Conservation (phyloP, 2,329 filamentous ascomycete species). For the Fusarium sp. region DNA sequence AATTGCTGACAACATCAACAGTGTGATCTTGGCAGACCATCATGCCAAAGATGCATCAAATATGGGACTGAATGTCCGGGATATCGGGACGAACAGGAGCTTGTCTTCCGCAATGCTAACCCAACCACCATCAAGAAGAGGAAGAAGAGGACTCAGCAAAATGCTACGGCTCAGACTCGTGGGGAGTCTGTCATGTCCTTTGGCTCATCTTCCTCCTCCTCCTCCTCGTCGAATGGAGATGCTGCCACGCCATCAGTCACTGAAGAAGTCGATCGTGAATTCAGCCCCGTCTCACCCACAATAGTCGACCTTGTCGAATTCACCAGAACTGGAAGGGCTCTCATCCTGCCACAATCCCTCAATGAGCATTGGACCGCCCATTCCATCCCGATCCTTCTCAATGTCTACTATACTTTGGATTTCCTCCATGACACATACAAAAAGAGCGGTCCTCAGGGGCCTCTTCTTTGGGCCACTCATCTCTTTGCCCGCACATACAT, state of each 20-base stretch:
- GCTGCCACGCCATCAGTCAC: constrained; percentile 15
- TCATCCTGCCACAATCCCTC: constrained; percentile 37
- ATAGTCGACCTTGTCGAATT: constrained; percentile 18
- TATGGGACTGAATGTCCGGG: constrained; percentile 53
- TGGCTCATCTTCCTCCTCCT: background rate
- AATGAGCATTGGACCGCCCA: constrained; percentile 51
- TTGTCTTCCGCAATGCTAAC: constrained; percentile 51
- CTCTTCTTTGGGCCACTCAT: constrained; percentile 52
- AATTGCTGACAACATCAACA: constrained; percentile 31
- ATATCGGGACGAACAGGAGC: constrained; percentile 51
- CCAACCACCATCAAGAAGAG: constrained; percentile 43
- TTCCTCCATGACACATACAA: constrained; percentile 48
- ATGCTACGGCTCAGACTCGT: background rate
- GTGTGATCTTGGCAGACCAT: constrained; percentile 53
- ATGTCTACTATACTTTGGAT: constrained; percentile 49
- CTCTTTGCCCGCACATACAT: constrained; percentile 53
- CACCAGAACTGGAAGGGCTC: background rate
- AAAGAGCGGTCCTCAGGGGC: constrained; percentile 42
- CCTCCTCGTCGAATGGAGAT: constrained; percentile 10
- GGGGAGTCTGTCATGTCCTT: constrained; percentile 12
- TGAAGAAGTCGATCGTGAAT: constrained; percentile 10
- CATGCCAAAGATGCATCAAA: constrained; percentile 53
- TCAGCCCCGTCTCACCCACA: constrained; percentile 3
- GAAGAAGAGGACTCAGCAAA: constrained; percentile 41
- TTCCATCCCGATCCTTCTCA: constrained; percentile 52